A percentile compares a stretch with the other conserved stretches of the same genome.
phyloP scores from a whole-genome alignment of 768 basidiomycete genomes.

The button mushroom (Agaricus bisporus) region DNA sequence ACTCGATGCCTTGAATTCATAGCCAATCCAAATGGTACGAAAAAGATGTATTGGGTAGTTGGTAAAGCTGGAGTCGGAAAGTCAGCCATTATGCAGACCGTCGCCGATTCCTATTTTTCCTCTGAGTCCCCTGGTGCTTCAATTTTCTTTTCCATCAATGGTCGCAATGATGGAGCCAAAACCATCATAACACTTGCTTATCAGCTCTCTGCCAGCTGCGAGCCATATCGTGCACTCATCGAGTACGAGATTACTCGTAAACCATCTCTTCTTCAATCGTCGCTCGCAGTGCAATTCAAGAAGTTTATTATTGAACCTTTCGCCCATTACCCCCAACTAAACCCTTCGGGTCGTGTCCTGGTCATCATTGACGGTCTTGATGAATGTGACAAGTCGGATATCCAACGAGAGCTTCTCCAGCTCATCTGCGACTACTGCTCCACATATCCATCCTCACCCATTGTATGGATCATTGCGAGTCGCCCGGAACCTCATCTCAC shows the following conservation, averaged over 20 bases:
- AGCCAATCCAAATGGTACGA: too few species aligned
- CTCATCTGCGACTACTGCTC: background rate
- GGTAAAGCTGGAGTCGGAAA: background rate
- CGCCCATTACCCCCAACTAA: too few species aligned
- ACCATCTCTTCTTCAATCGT: background rate
- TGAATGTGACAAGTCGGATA: background rate
- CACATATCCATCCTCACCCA: background rate
- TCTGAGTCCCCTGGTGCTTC: too few species aligned
- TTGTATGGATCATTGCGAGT: slow-evolving; percentile 2
- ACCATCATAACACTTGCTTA: background rate
- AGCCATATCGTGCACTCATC: background rate
- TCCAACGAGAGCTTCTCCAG: background rate
- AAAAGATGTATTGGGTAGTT: background rate
- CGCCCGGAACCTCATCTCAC: background rate
- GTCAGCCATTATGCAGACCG: background rate
- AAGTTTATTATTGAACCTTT: too few species aligned
- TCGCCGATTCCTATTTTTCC: background rate
- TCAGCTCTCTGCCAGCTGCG: background rate
- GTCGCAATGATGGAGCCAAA: too few species aligned
- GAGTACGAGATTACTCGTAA: background rate
- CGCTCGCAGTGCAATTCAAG: too few species aligned
- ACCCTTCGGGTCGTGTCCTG: too few species aligned
- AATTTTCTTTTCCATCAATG: too few species aligned
- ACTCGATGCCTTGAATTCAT: too few species aligned
- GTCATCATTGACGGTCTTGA: background rate